Percentiles rank a stretch among this genome's conserved stretches.
phyloP scores from a whole-genome alignment of 2,329 filamentous ascomycete species.

The Colletotrichum sp. region DNA sequence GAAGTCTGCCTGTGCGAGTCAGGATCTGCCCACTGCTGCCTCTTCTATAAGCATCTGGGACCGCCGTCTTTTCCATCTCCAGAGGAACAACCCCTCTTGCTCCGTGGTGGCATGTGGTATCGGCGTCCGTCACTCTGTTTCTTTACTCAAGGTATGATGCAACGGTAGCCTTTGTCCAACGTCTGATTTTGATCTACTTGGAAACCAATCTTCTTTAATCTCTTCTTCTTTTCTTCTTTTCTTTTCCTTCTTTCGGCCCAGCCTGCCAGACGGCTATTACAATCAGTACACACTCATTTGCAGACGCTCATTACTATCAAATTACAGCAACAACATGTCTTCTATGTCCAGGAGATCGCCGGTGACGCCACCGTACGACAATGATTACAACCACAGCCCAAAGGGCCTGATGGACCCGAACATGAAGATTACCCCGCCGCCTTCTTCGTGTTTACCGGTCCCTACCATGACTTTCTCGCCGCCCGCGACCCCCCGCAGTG shows the following conservation, averaged over 20 bases:
- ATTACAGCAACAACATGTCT: background rate
- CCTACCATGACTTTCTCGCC: slow-evolving; percentile 25
- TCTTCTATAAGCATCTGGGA: slow-evolving; percentile 13
- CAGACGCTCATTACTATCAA: background rate
- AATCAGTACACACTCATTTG: background rate
- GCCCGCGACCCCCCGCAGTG: slow-evolving; percentile 25
- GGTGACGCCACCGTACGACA: slow-evolving; percentile 16
- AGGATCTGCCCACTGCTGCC: background rate
- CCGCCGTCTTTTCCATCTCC: slow-evolving; percentile 12
- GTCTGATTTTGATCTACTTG: background rate
- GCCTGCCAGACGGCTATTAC: background rate
- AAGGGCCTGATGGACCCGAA: background rate
- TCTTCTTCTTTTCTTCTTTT: background rate
- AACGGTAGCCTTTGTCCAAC: background rate
- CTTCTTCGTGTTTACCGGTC: background rate
- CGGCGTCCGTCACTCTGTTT: background rate
- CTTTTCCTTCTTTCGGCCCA: background rate
- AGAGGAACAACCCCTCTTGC: background rate
- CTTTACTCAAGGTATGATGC: background rate
- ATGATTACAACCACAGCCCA: background rate
- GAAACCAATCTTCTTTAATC: background rate
- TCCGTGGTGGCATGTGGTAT: slow-evolving; percentile 1
- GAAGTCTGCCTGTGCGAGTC: slow-evolving; percentile 1
- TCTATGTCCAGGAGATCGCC: slow-evolving; percentile 6
- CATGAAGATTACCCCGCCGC: background rate